phyloP scores from a whole-genome alignment of 495 filamentous ascomycete genomes.

The Thozetella sp. region DNA sequence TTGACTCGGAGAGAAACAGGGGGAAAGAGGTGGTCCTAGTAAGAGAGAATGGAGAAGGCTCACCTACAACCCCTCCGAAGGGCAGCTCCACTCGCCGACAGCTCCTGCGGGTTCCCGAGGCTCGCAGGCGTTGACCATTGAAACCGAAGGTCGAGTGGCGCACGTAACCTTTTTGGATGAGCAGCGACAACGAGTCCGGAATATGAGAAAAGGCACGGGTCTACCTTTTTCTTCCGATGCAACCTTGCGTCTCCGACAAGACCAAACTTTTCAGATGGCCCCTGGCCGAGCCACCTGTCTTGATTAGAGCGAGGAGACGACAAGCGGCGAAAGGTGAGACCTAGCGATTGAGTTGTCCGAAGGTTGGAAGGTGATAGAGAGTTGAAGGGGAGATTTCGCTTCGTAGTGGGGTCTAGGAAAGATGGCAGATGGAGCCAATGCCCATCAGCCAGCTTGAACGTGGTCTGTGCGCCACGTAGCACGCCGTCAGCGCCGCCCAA shows the following conservation, averaged over 20 bases:
- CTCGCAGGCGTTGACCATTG: constrained; percentile 6
- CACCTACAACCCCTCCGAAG: constrained; percentile 9
- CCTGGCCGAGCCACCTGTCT: no score
- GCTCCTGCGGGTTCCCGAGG: constrained; percentile 5
- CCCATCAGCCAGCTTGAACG: neutral
- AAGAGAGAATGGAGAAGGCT: constrained; percentile 3
- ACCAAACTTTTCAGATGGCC: neutral
- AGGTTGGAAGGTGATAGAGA: neutral
- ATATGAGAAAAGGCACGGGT: constrained; percentile 1
- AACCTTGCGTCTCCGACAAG: neutral
- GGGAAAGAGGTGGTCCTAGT: constrained; percentile 5
- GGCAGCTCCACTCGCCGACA: neutral
- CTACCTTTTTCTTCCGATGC: neutral
- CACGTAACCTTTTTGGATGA: neutral
- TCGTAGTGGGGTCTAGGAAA: neutral
- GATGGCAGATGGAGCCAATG: neutral
- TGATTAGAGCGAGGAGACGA: no score
- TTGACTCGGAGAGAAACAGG: constrained; percentile 26
- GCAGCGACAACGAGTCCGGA: neutral
- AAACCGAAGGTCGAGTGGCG: neutral
- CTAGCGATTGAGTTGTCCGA: no score
- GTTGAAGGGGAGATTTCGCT: neutral
- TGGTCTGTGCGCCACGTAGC: neutral
- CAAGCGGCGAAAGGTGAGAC: no score
- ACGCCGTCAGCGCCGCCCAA: neutral